Conservation (phyloP, 2,329 filamentous ascomycete genomes). For the Ophiostoma pallidulum region DNA sequence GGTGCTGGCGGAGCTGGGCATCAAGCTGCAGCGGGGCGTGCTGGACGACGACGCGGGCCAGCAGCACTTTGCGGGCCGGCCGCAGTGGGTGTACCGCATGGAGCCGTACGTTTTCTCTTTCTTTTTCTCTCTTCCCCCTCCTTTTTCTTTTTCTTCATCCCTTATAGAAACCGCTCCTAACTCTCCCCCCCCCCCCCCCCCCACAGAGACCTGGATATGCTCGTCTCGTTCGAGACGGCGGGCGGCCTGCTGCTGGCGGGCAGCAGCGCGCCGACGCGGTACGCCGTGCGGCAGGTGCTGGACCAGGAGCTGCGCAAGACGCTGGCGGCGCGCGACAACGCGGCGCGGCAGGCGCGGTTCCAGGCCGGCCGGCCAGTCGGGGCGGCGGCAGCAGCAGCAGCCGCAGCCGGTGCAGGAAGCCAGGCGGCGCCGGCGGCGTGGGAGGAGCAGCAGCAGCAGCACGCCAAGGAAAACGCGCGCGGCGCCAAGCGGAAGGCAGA, state of each 20-base stretch:
- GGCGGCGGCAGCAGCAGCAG: too few relatives aligned
- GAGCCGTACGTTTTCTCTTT: constrained; percentile 59
- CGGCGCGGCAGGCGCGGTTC: constrained; percentile 56
- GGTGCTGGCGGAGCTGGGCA: constrained; percentile 72
- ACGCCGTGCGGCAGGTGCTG: constrained; percentile 84
- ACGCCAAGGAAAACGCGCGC: neutral
- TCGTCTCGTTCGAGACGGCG: constrained; percentile 65
- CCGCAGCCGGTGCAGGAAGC: constrained; percentile 21
- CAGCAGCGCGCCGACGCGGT: constrained; percentile 67
- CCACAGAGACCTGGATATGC: constrained; percentile 58
- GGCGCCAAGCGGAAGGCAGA: neutral
- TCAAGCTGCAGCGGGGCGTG: constrained; percentile 70
- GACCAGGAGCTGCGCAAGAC: constrained; percentile 82
- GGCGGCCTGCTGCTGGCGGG: constrained; percentile 41
- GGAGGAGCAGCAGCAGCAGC: too few relatives aligned
- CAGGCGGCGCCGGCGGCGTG: constrained; percentile 4
- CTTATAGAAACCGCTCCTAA: too few relatives aligned
- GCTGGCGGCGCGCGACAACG: constrained; percentile 54
- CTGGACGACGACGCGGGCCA: constrained; percentile 57
- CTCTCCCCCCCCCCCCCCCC: neutral
- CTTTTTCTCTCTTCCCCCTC: neutral
- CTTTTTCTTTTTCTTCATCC: neutral
- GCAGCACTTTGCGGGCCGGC: constrained; percentile 40
- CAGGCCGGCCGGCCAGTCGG: constrained; percentile 41
- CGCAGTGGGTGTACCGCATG: constrained; percentile 82